Conservation (phyloP, 106 monocot genomes). For the Narthecium ossifragum region DNA sequence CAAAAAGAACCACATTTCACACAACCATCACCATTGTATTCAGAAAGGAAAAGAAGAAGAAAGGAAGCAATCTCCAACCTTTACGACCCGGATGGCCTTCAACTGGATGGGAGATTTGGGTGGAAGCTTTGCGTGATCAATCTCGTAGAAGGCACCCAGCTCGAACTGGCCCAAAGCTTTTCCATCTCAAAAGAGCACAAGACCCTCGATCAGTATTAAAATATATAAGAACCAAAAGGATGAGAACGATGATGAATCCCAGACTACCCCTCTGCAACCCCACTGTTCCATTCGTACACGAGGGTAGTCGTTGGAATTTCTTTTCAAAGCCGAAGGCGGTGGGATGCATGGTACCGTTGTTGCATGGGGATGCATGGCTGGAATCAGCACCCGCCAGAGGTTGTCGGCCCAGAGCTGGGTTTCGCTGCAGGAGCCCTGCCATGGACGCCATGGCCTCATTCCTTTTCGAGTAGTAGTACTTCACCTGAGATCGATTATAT, state of each 20-base stretch:
- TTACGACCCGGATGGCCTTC: conserved; percentile 63
- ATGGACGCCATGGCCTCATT: conserved; percentile 8
- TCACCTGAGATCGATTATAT: no score
- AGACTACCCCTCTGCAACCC: not conserved
- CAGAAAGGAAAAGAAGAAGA: not conserved
- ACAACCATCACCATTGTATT: no score
- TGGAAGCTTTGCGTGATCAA: conserved; percentile 68
- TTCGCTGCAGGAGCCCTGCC: not conserved
- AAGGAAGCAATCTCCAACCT: conserved; percentile 21
- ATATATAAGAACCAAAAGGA: no score
- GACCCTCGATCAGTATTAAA: no score
- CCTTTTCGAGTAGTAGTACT: conserved; percentile 54
- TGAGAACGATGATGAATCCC: no score
- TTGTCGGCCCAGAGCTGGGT: conserved; percentile 22
- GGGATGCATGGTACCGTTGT: conserved; percentile 4
- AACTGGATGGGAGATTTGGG: conserved; percentile 83
- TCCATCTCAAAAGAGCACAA: no score
- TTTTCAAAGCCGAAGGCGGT: not conserved
- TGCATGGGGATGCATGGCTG: conserved; percentile 11
- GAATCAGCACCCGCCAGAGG: conserved; percentile 17
- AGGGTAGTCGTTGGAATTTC: conserved; percentile 12
- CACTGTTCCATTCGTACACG: conserved; percentile 1
- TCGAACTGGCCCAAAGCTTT: conserved; percentile 14
- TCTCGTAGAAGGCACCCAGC: conserved; percentile 65
- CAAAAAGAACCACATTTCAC: no score